Conservation (phyloP, 1,139 yeast genomes). For the Yamadazyma sp. region DNA sequence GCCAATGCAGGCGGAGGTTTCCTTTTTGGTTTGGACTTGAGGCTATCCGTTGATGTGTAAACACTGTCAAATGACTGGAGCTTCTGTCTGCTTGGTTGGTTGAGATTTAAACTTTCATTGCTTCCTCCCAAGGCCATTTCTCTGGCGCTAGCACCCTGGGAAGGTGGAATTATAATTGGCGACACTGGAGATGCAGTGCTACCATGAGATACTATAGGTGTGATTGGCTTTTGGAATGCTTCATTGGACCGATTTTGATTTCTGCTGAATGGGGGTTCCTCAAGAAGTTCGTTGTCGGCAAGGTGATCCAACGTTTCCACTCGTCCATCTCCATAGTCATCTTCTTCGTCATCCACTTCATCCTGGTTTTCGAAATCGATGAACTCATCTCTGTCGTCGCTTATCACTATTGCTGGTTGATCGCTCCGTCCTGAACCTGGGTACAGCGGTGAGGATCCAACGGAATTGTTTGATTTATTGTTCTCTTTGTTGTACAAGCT, state of each 20-base stretch:
- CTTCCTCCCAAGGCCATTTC: constrained; percentile 18
- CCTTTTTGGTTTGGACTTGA: constrained; percentile 18
- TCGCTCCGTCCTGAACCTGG: constrained; percentile 6
- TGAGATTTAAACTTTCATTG: constrained; percentile 16
- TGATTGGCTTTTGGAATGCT: constrained; percentile 10
- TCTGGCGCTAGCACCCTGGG: constrained; percentile 21
- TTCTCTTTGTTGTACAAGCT: constrained; percentile 3
- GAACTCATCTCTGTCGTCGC: constrained; percentile 6
- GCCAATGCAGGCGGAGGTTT: constrained; percentile 27
- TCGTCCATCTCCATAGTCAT: not conserved
- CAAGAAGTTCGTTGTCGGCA: not conserved
- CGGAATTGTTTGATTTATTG: constrained; percentile 15
- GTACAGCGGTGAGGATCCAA: constrained; percentile 17
- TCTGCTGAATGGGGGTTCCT: not conserved
- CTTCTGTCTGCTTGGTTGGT: constrained; percentile 5
- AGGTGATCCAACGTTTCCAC: too few species aligned
- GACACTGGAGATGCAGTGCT: constrained; percentile 15
- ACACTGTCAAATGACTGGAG: constrained; percentile 14
- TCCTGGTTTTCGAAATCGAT: not conserved
- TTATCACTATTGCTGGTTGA: constrained; percentile 11
- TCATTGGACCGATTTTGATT: constrained; percentile 2
- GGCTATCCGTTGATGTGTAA: constrained; percentile 13
- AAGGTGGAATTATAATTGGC: constrained; percentile 18
- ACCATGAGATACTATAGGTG: constrained; percentile 12
- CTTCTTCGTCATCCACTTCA: not conserved